Percentiles rank a stretch among this genome's conserved stretches.
phyloP scores from a whole-genome alignment of 2,329 filamentous ascomycete genomes.

The Ceratocystis smalleyi region DNA sequence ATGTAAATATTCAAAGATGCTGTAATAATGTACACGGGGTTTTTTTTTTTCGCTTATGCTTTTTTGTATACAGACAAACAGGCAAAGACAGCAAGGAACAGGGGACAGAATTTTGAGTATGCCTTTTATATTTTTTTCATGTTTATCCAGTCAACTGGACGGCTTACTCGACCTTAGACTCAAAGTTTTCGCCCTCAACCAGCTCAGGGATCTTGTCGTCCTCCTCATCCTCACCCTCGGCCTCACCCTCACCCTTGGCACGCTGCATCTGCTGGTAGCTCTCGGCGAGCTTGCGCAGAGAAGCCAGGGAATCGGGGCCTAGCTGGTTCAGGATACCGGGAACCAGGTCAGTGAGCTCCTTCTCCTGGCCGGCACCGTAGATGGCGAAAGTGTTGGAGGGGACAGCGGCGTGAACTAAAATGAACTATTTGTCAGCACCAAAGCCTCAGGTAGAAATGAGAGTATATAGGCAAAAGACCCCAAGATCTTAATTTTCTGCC shows the following conservation, averaged over 20 bases:
- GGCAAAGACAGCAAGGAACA: constrained; percentile 18
- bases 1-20: background rate
- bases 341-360: constrained; percentile 98
- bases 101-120: constrained; percentile 14
- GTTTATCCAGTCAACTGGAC: constrained; percentile 16
- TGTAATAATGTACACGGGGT: background rate
- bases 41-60: background rate
- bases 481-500: background rate
- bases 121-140: constrained; percentile 19
- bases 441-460: background rate
- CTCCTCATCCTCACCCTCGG: constrained; percentile 80
- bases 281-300: constrained; percentile 94
- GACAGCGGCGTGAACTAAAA: constrained; percentile 81
- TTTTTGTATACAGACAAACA: constrained; percentile 1
- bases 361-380: constrained; percentile 97
- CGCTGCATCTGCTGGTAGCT: constrained; percentile 99
- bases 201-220: constrained; percentile 95
- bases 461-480: background rate
- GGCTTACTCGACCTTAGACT: constrained; percentile 84
- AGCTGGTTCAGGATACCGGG: constrained; percentile 99
- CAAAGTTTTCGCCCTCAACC: constrained; percentile 94
- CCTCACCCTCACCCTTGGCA: constrained; percentile 64
- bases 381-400: constrained; percentile 99
- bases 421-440: background rate
- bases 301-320: constrained; percentile 91